Evolutionary conservation across 306 rosid species (phyloP), one percentile per base, ranked within the genome.

Genomic region (Psophocarpus tetragonolobus): DNA sequence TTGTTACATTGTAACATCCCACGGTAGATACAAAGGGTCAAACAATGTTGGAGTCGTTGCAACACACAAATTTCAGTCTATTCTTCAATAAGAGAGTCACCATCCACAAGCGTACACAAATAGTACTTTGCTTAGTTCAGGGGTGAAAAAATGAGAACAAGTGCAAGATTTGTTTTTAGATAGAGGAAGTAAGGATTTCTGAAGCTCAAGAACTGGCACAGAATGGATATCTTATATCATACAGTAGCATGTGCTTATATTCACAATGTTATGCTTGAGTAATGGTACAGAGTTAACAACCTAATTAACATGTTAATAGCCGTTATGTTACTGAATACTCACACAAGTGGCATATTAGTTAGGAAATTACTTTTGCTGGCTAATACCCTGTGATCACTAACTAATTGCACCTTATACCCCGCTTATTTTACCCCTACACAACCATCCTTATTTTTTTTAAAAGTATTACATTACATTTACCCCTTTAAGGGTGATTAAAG

Each of bases 201-300:
- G 17, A 65, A 38, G 51, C 18, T 38, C 18, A 20, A 65, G 20
- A 36, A 39, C 3, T n/a, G n/a, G n/a, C n/a, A 60, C 20, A 15
- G 27, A 38, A 14, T 21, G 15, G 62, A 56, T 24, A 75, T 61
- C 79, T 27, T 29, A 62, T 1, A 75, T 58, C 78, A 58, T 24
- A 60, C 2, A 5, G 79, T 7, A 62, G 5, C 68, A 45, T 30
- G 39, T n/a, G 48, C 32, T 50, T 24, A 18, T 13, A 35, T 0
- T 6, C 68, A 58, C 56, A 57, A 26, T 38, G 45, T 42, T 60
- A 73, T 5, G 15, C 44, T 24, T 41, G 0, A 1, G 51, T 44
- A 44, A 14, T 44, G 29, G 10, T 29, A 20, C 30, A 65, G 50
- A 51, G 54, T 26, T 67, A 66, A 8, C 18, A 63, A 18, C 50